Percentiles rank a stretch among this genome's conserved stretches.
Evolutionary conservation across 129 eudicot species (phyloP).

Genomic region (Artemisia annua): DNA sequence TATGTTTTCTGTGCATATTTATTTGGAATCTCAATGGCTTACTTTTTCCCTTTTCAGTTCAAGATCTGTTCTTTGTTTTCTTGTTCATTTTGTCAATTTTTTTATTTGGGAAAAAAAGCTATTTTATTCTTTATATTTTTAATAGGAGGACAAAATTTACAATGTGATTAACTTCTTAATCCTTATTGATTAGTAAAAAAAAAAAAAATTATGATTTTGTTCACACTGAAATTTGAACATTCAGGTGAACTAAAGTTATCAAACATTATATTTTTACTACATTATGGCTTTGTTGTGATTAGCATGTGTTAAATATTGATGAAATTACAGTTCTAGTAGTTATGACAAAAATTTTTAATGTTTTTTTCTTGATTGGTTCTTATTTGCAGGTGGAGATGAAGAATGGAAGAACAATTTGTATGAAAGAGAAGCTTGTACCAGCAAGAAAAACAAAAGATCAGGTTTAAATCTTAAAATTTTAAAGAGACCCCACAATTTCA

Average conservation of each 20-base stretch:
- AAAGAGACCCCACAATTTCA: not conserved
- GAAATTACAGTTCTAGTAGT: conserved; percentile 19
- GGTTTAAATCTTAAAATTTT: conserved; percentile 40
- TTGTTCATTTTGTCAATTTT: conserved; percentile 29
- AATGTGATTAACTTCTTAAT: not conserved
- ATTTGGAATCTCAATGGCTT: conserved; percentile 38
- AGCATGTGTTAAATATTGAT: conserved; percentile 23
- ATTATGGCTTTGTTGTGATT: conserved; percentile 20
- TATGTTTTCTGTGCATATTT: conserved; percentile 19
- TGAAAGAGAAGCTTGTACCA: conserved; percentile 67
- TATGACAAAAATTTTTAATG: conserved; percentile 46
- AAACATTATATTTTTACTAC: not conserved
- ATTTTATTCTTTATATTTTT: conserved; percentile 9
- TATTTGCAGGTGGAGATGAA: conserved; percentile 81
- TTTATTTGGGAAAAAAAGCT: not conserved
- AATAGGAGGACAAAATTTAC: not conserved
- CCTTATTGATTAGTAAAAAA: no score
- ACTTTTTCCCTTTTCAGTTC: conserved; percentile 36
- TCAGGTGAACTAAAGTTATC: no score
- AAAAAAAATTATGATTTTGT: not conserved
- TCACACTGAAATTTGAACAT: no score
- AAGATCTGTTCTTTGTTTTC: conserved; percentile 52
- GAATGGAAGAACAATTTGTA: conserved; percentile 65
- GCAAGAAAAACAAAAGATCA: conserved; percentile 78
- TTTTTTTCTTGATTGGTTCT: conserved; percentile 27